phyloP scores from a whole-genome alignment of 176 grass and related monocot genomes.

The Chrysopogon serrulatus region DNA sequence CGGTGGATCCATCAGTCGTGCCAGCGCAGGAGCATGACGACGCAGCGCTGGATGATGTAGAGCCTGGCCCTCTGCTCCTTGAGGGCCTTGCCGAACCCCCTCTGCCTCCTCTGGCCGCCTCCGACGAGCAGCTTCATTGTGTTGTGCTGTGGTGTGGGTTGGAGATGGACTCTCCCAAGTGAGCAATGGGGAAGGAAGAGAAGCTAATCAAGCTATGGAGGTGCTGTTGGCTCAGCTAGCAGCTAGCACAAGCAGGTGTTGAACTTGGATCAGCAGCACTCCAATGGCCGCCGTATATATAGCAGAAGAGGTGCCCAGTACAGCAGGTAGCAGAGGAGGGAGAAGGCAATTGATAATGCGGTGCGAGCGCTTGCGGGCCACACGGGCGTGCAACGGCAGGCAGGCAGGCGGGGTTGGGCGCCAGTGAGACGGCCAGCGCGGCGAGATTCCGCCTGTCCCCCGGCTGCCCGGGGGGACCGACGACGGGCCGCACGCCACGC shows the following conservation, averaged over 20 bases:
- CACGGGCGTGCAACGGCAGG: slow-evolving; percentile 20
- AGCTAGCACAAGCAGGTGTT: background rate
- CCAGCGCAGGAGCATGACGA: slow-evolving; percentile 49
- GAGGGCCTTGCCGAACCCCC: slow-evolving; percentile 26
- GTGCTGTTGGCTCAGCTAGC: background rate
- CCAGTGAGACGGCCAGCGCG: slow-evolving; percentile 22
- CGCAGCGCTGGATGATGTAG: slow-evolving; percentile 63
- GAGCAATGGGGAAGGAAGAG: background rate
- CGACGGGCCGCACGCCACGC: background rate
- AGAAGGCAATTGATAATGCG: background rate
- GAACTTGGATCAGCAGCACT: background rate
- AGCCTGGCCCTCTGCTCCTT: slow-evolving; percentile 46
- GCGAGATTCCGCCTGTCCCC: slow-evolving; percentile 35
- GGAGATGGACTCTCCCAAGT: background rate
- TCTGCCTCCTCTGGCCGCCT: slow-evolving; percentile 46
- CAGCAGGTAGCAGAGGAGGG: background rate
- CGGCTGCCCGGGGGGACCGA: background rate
- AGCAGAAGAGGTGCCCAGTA: too few relatives aligned
- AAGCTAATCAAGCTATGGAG: too few relatives aligned
- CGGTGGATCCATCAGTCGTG: slow-evolving; percentile 16
- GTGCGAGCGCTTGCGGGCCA: slow-evolving; percentile 13
- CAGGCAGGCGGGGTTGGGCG: background rate
- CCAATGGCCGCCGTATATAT: slow-evolving; percentile 19
- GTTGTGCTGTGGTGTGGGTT: background rate
- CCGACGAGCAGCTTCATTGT: slow-evolving; percentile 48